Base-by-base conservation (phyloP, 2,329 filamentous ascomycete species). In the Scleromitrula shiraiana region DNA sequence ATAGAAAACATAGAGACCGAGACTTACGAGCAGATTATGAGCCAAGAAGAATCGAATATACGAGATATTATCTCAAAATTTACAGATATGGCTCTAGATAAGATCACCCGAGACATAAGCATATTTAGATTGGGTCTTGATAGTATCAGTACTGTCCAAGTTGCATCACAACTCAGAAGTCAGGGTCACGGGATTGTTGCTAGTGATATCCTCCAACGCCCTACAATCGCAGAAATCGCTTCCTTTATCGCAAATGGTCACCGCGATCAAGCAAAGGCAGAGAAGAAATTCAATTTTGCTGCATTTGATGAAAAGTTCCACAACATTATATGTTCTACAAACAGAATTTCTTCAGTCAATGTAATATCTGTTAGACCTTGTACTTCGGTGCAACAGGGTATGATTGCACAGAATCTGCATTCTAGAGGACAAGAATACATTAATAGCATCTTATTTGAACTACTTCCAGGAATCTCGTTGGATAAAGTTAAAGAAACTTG, bases 81-180 rank as follows among this genome's bases (percentile, higher is more conserved):
- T 20, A 80, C 84, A 0, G 68, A 71, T 2, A 65, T 75, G 4
- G 62, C 75, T 0, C 48, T 62, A 2, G 58, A 70, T 0, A 68
- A 67, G 0, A 82, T 95, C 39, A 59, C 62, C 3, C 73, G 72
- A 10, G 62, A 75, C 8, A 88, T 80, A 0, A 88, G 86, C 0
- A 88, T 97, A 41, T 95, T 91, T 58, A 81, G 85, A 50, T 76
- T 95, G n/a, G 91, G 91, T 0, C 70, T 96, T 3, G 90, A 96
- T 65, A 96, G 90, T 62, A 93, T 97, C 59, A 90, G 85, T 51
- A 86, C 88, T 0, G 75, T 83, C 5, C 89, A 95, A 59, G 72
- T 95, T 8, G 86, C 88, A 0, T 74, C 78, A 1, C 68, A 74
- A 22, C 69, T 96, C 14, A 78, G 83, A 15, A 75, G 72, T 32